Evolutionary conservation across 257 asterid genomes (phyloP), one percentile per base, ranked within the genome.

Genomic region (Nicotiana obtusifolia): DNA sequence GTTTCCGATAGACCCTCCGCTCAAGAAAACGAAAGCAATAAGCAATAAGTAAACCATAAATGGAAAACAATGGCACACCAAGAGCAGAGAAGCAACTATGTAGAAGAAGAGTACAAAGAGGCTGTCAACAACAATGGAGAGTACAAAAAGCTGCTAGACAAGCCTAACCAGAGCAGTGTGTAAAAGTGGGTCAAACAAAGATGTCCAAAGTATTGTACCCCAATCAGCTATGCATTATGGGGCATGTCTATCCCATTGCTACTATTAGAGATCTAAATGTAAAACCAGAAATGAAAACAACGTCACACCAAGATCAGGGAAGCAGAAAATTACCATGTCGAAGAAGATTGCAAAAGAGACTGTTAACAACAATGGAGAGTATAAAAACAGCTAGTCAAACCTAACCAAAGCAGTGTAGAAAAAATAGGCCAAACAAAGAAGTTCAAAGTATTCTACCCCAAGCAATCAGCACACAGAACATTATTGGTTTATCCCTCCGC

Each of bases 181-280:
- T 14, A 22, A 67, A 71, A 71, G 24, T 5, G 35, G 78, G 78
- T 71, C 60, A 71, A 71, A 71, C 60, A 71, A 71, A 71, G 78
- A 71, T 22, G 78, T 71, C 78, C 60, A 6, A 71, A 71, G 37
- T 44, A 44, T 22, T 22, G 78, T 22, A 22, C 59, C 78, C 78
- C 78, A 71, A 13, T 44, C 7, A 20, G 22, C 2, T 7, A 71
- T 71, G 60, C 78, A 71, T 16, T 44, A 44, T 44, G 60, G 31
- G 35, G 22, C 22, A 24, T 33, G 60, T 22, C 24, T 71, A 47
- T 71, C 60, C 17, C 60, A 6, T 60, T 71, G 60, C 37, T 71
- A 26, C 78, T 71, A 22, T 44, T 71, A 71, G 14, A 71, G 78
- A 44, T 11, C 37, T 71, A 44, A 71, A 28, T 44, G 61, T 44